Evolutionary conservation across 2,329 filamentous ascomycete species (phyloP).

Genomic region (Stemphylium vesicarium): DNA sequence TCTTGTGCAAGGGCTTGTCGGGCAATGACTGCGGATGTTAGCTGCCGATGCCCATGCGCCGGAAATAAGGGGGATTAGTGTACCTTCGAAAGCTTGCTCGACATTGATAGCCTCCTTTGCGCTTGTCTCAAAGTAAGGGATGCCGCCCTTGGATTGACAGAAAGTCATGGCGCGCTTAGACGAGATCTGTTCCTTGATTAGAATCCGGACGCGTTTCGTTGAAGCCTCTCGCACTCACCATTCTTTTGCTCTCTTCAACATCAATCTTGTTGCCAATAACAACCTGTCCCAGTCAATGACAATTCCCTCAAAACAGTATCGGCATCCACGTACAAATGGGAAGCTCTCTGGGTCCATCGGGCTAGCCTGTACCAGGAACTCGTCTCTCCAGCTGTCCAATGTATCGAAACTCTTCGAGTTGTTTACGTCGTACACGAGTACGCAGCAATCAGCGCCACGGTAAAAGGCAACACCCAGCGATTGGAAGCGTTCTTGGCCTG

Average conservation of each 20-base stretch:
- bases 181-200: slow-evolving; percentile 68
- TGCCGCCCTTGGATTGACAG: slow-evolving; percentile 95
- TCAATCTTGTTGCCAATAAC: slow-evolving; percentile 99
- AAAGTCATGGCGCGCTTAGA: slow-evolving; percentile 96
- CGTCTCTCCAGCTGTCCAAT: slow-evolving; percentile 96
- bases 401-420: slow-evolving; percentile 99
- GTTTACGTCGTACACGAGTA: slow-evolving; percentile 97
- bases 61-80: slow-evolving; percentile 6
- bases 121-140: slow-evolving; percentile 99
- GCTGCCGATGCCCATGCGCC: neutral
- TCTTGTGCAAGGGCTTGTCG: slow-evolving; percentile 95
- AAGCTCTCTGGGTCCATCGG: slow-evolving; percentile 97
- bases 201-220: neutral
- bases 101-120: slow-evolving; percentile 99
- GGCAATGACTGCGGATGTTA: slow-evolving; percentile 75
- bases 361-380: slow-evolving; percentile 96
- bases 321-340: slow-evolving; percentile 75
- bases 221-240: slow-evolving; percentile 60
- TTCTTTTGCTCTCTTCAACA: slow-evolving; percentile 95
- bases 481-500: slow-evolving; percentile 96
- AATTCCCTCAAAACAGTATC: neutral
- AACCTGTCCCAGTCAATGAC: slow-evolving; percentile 62
- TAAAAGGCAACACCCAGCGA: slow-evolving; percentile 98
- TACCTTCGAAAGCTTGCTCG: slow-evolving; percentile 79
- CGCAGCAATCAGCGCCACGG: slow-evolving; percentile 95